Base-by-base conservation (phyloP, 345 rosid genomes). In the Cardamine resedifolia region DNA sequence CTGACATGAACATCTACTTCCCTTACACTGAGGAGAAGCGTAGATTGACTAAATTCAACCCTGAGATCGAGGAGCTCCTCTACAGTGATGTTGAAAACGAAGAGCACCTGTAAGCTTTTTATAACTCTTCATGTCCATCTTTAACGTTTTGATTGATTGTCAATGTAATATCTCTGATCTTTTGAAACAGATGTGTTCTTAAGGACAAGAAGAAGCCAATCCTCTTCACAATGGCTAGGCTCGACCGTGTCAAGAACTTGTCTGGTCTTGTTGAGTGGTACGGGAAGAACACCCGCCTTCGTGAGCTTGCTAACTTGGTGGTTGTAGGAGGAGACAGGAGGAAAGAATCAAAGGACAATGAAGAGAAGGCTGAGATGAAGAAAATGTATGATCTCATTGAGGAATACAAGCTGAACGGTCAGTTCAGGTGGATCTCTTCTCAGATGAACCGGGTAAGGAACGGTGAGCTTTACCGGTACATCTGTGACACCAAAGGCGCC, bases 321-420 rank as follows among this genome's bases (percentile, higher is more conserved):
- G 96, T 92, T 7, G 98, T 90, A 0, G 98, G 98, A 30, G 97
- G 97, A 23, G 97, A 90, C 71, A 80, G 96, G 81, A 84, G 96
- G 70, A 92, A 90, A 85, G 93, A 92, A 33, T 90, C 98, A 1
- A 86, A 92, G 53, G 98, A 92, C 77, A 73, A 85, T 57, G 97
- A 93, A 81, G 98, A 93, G 83, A 88, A 90, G 56, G 86, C 97
- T 0, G 97, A 93, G 80, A 93, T 93, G 97, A 87, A 90, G 83
- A 93, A 84, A 78, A 90, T 93, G 90, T 74, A 83, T 16, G 77
- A 68, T 28, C 85, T 77, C 24, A 88, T 93, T 2, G 89, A 93
- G 8, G 31, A 76, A 14, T 87, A 90, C 80, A 73, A 87, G 8
- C 79, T 95, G 66, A 86, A 87, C 27, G 94, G 97, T 71, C 96